These are phyloP conservation scores for Pouteria glomerata DNA, from an alignment of 148 eudicot species.

Conservation along the genomic window DNA sequence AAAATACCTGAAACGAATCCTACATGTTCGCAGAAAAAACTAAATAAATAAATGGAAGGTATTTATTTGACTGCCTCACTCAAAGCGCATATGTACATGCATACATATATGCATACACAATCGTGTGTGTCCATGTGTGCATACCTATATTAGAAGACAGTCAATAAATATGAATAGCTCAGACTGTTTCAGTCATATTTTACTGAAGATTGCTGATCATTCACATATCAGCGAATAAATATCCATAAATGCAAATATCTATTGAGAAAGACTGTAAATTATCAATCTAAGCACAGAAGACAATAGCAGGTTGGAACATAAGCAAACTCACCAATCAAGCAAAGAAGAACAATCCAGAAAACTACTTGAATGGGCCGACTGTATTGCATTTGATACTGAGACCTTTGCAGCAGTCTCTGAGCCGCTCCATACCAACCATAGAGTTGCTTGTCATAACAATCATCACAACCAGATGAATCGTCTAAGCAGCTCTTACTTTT, in stretches of 20 bases:
- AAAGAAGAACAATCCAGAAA: constrained; percentile 39
- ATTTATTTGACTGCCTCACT: background rate
- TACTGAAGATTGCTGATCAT: background rate
- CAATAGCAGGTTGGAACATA: background rate
- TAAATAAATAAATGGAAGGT: background rate
- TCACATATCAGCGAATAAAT: background rate
- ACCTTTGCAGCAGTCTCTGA: constrained; percentile 77
- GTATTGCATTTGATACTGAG: constrained; percentile 69
- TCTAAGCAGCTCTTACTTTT: constrained; percentile 65
- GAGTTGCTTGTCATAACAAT: constrained; percentile 61
- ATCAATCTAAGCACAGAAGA: background rate
- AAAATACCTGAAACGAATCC: too few species aligned
- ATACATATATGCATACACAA: background rate
- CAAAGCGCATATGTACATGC: background rate
- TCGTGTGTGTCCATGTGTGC: too few species aligned
- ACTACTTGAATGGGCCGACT: constrained; percentile 52
- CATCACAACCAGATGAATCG: constrained; percentile 47
- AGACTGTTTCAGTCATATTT: background rate
- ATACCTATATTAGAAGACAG: background rate
- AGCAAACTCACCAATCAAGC: constrained; percentile 57
- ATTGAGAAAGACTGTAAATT: background rate
- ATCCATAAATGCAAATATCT: background rate
- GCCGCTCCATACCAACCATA: constrained; percentile 75
- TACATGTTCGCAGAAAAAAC: too few species aligned
- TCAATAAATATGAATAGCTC: background rate